These are phyloP conservation scores for Tritrichomonas musculus DNA, from an alignment of 208 protist genomes.

Conservation along the genomic window DNA sequence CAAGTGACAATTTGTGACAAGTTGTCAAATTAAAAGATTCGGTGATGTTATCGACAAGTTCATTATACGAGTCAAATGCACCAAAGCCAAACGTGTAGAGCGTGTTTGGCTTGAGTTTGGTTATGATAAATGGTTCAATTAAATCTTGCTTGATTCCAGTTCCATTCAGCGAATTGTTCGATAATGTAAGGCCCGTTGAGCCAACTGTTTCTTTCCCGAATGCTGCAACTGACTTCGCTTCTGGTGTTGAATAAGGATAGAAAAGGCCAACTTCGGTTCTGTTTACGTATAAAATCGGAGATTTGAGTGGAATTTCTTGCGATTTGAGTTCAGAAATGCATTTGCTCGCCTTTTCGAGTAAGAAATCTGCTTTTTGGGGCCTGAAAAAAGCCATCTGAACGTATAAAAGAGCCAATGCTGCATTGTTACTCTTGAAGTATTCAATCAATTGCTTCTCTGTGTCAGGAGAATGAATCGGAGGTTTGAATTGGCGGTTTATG, in stretches of 20 bases:
- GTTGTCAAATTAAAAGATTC: not conserved
- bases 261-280: not conserved
- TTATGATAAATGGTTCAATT: conserved; percentile 1
- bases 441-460: not conserved
- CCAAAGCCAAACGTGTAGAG: not conserved
- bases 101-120: not conserved
- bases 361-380: not conserved
- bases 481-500: not conserved
- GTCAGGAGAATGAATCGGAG: not conserved
- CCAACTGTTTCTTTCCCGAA: not conserved
- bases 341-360: not conserved
- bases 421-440: not conserved
- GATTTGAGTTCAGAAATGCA: not conserved
- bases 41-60: not conserved
- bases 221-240: not conserved
- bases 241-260: not conserved
- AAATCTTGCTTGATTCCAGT: conserved; percentile 6
- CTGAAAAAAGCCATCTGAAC: conserved; percentile 23
- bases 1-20: not conserved
- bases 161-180: not conserved
- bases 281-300: not conserved
- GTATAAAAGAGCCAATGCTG: not conserved
- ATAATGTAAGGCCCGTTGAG: not conserved
- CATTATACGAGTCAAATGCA: not conserved
- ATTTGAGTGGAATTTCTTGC: not conserved